Percentiles rank a stretch among this genome's conserved stretches.
Evolutionary conservation across 352 stramenopile genomes (phyloP).

Genomic region (Phytophthora megakarya): DNA sequence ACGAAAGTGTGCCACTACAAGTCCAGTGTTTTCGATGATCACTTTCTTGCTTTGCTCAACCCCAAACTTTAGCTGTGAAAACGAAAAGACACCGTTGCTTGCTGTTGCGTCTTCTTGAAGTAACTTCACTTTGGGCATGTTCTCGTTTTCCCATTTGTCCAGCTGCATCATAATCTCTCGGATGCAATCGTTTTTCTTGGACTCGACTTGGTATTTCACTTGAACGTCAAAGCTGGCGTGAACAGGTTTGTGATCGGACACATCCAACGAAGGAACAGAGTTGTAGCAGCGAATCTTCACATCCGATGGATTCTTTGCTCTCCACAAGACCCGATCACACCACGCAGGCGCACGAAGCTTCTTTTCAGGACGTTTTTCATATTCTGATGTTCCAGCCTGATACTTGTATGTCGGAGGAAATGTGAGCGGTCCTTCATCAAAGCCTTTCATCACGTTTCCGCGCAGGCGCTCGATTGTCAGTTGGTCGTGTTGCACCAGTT

Average conservation of each 20-base stretch:
- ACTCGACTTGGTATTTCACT: slow-evolving; percentile 92
- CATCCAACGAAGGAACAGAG: slow-evolving; percentile 86
- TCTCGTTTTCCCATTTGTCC: slow-evolving; percentile 97
- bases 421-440: slow-evolving; percentile 89
- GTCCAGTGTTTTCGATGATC: slow-evolving; percentile 91
- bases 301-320: slow-evolving; percentile 54
- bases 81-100: slow-evolving; percentile 68
- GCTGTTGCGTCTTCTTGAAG: slow-evolving; percentile 47
- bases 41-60: slow-evolving; percentile 67
- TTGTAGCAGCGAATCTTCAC: slow-evolving; percentile 87
- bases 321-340: slow-evolving; percentile 92
- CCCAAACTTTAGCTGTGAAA: slow-evolving; percentile 67
- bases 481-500: slow-evolving; percentile 60
- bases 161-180: slow-evolving; percentile 94
- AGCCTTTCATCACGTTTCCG: slow-evolving; percentile 84
- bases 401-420: slow-evolving; percentile 99
- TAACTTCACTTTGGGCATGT: slow-evolving; percentile 93
- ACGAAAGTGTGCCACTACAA: slow-evolving; percentile 94
- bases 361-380: slow-evolving; percentile 98
- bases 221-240: slow-evolving; percentile 92
- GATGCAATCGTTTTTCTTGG: slow-evolving; percentile 91
- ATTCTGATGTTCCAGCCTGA: slow-evolving; percentile 94
- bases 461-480: slow-evolving; percentile 72
- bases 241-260: slow-evolving; percentile 99
- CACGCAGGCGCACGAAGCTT: slow-evolving; percentile 98